Conservation (phyloP, 352 stramenopile species). For the Phytophthora brassicae region DNA sequence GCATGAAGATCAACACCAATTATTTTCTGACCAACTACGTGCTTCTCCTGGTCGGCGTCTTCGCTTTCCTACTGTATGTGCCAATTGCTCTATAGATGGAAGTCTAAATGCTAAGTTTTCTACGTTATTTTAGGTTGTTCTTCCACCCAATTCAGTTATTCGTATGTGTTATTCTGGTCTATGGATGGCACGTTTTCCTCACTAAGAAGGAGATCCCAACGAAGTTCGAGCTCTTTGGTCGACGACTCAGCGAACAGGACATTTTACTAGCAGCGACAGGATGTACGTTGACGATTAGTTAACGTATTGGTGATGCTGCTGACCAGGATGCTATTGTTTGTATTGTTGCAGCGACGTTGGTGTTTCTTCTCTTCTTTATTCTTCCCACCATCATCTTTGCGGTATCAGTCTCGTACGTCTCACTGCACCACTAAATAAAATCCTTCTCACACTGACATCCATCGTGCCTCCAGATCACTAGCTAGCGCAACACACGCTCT, state of each 20-base stretch:
- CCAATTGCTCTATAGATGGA: too few species aligned
- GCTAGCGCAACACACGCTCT: conserved; percentile 52
- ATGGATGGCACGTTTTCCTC: conserved; percentile 68
- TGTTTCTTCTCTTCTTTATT: conserved; percentile 79
- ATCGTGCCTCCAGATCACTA: conserved; percentile 32
- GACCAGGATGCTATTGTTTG: conserved; percentile 5
- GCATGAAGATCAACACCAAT: conserved; percentile 68
- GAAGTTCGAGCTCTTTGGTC: conserved; percentile 56
- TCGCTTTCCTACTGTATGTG: conserved; percentile 68
- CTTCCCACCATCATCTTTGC: conserved; percentile 69
- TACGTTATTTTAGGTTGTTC: conserved; percentile 48
- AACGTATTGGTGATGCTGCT: background rate
- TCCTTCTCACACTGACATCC: conserved; percentile 9
- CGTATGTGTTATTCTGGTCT: conserved; percentile 60
- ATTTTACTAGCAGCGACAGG: conserved; percentile 62
- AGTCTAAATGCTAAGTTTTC: too few species aligned
- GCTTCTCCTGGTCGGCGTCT: conserved; percentile 52
- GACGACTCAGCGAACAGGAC: conserved; percentile 62
- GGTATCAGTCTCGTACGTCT: conserved; percentile 59
- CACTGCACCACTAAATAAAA: too few species aligned
- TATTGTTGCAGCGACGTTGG: conserved; percentile 59
- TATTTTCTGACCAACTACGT: conserved; percentile 83
- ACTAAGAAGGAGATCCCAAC: conserved; percentile 51
- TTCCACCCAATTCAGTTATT: conserved; percentile 73
- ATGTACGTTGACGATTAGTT: conserved; percentile 33